phyloP scores from a whole-genome alignment of 208 protist species.

The Leptomonas seymouri region DNA sequence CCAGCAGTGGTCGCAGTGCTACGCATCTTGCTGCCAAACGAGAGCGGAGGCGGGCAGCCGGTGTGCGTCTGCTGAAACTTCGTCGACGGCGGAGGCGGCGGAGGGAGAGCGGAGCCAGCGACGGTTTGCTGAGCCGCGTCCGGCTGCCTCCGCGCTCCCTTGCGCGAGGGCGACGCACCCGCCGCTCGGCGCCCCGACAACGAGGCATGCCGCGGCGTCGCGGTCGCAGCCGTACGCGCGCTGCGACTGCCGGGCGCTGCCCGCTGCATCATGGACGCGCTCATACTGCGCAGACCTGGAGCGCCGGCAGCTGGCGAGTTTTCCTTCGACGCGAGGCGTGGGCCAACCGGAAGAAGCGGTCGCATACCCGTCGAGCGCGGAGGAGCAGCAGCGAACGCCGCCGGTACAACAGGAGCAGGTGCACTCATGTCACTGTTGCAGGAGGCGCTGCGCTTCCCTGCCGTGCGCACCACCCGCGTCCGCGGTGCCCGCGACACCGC shows the following conservation, averaged over 20 bases:
- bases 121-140: background rate
- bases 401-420: background rate
- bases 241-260: constrained; percentile 4
- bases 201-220: constrained; percentile 3
- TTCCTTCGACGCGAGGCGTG: background rate
- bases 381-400: constrained; percentile 4
- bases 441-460: constrained; percentile 17
- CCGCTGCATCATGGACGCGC: background rate
- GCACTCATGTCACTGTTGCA: constrained; percentile 5
- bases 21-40: constrained; percentile 4
- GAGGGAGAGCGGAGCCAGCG: background rate
- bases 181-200: constrained; percentile 11
- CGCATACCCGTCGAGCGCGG: constrained; percentile 13
- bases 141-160: constrained; percentile 2
- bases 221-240: constrained; percentile 6
- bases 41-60: constrained; percentile 19
- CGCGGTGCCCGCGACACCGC: background rate
- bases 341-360: constrained; percentile 14
- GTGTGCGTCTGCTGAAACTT: constrained; percentile 35
- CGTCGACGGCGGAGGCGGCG: constrained; percentile 1
- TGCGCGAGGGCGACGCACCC: constrained; percentile 1
- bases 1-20: background rate
- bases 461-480: constrained; percentile 13
- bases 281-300: constrained; percentile 4
- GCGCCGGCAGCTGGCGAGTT: background rate